Evolutionary conservation across 2,329 filamentous ascomycete genomes (phyloP).

Genomic region (Cercospora citrullina): DNA sequence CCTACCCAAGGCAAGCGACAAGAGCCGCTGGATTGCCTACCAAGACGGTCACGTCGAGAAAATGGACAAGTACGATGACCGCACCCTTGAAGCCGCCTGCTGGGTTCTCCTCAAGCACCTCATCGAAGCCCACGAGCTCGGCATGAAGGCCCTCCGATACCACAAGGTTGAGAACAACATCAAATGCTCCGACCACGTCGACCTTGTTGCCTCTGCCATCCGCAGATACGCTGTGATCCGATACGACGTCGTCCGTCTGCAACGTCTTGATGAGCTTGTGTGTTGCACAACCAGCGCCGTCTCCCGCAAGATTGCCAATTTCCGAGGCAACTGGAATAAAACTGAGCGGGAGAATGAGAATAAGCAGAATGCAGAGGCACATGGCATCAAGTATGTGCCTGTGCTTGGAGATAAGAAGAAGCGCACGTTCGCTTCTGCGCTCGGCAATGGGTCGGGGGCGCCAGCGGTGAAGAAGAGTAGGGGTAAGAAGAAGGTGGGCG

Average conservation of each 20-base stretch:
- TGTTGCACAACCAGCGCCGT: slow-evolving; percentile 18
- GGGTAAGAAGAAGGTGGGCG: neutral
- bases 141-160: slow-evolving; percentile 15
- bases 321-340: slow-evolving; percentile 22
- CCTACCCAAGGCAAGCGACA: slow-evolving; percentile 10
- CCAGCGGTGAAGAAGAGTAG: neutral
- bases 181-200: slow-evolving; percentile 20
- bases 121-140: slow-evolving; percentile 19
- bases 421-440: slow-evolving; percentile 13
- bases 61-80: slow-evolving; percentile 13
- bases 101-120: slow-evolving; percentile 22
- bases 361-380: slow-evolving; percentile 5
- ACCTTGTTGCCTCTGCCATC: slow-evolving; percentile 15
- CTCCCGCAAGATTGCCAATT: slow-evolving; percentile 24
- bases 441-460: neutral
- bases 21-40: slow-evolving; percentile 18
- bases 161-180: slow-evolving; percentile 15
- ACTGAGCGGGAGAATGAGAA: slow-evolving; percentile 20
- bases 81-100: slow-evolving; percentile 19
- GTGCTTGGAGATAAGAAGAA: slow-evolving; percentile 22
- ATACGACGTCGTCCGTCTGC: slow-evolving; percentile 23
- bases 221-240: slow-evolving; percentile 23
- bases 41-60: slow-evolving; percentile 22
- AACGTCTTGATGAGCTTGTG: slow-evolving; percentile 22
- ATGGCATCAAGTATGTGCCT: slow-evolving; percentile 15